Evolutionary conservation across 208 protist genomes (phyloP).

Genomic region (Zelonia costaricensis): DNA sequence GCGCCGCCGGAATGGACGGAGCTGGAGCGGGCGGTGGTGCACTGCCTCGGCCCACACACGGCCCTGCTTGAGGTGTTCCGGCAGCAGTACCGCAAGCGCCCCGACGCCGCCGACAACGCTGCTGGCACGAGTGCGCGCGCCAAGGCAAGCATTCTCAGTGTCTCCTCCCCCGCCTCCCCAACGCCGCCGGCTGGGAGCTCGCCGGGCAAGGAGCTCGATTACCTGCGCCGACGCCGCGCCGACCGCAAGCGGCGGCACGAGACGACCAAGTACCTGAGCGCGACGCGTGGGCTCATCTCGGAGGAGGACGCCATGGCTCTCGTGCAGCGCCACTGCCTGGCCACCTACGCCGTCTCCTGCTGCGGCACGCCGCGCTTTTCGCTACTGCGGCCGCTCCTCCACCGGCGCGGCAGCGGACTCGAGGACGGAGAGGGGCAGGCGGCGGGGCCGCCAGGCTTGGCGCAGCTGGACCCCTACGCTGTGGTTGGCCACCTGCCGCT

Average conservation of each 20-base stretch:
- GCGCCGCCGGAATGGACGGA: slow-evolving; percentile 40
- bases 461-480: slow-evolving; percentile 27
- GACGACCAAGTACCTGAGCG: slow-evolving; percentile 31
- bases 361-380: slow-evolving; percentile 67
- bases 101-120: neutral
- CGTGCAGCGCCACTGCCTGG: slow-evolving; percentile 65
- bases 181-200: neutral
- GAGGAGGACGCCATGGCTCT: slow-evolving; percentile 51
- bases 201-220: slow-evolving; percentile 8
- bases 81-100: neutral
- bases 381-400: slow-evolving; percentile 38
- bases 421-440: no score
- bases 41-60: slow-evolving; percentile 47
- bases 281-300: slow-evolving; percentile 62
- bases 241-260: slow-evolving; percentile 19
- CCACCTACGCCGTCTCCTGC: slow-evolving; percentile 79
- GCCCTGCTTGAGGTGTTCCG: slow-evolving; percentile 48
- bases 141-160: no score
- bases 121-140: no score
- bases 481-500: slow-evolving; percentile 60
- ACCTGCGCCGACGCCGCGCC: slow-evolving; percentile 16
- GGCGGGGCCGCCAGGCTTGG: neutral
- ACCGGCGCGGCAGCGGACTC: neutral
- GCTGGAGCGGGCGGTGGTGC: slow-evolving; percentile 42
- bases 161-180: neutral